Evolutionary conservation across 495 filamentous ascomycete species (phyloP), one percentile per base, ranked within the genome.

Genomic region (Penicillium chermesinum): DNA sequence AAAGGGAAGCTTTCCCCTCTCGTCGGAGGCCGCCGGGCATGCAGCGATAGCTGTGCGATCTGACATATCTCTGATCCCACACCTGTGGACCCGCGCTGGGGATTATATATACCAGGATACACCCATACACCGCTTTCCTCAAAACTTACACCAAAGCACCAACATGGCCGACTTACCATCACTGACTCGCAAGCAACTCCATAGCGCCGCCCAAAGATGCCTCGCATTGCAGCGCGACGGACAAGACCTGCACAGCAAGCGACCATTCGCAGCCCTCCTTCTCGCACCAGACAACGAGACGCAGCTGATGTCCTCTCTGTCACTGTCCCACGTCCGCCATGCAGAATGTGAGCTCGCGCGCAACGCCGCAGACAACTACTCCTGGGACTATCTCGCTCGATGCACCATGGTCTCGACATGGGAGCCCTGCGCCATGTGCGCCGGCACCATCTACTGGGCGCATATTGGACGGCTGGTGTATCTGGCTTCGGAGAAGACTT

Each of bases 401-500:
- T 78, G 75, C 48, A 78, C 77, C 2, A 58, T 79, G 18, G 67
- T 78, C 16, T 73, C 69, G 13, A 78, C 75, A 5, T 81, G 77
- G 75, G 76, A 81, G 53, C 77, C 76, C 6, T 79, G 76, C 53
- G 76, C 72, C 14, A 79, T 79, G 76, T 79, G 77, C 49, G 66
- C 65, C 42, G 64, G 61, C 12, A 68, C 66, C 9, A 63, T 66
- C 20, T 70, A 79, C 58, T 80, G 77, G 76, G 75, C 76, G 46
- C 71, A 78, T 52, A 80, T 79, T 34, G 77, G 76, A 8, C 62
- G 76, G 5, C 57, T 80, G 48, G 65, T 79, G 20, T 79, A 79
- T 53, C 69, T 75, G 21, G 75, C 73, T 9, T 70, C 70, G 41
- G 75, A 79, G 58, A 68, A 70, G 45, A 65, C 69, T 46, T 54